These are phyloP conservation scores for Collybia sp. DNA, from an alignment of 768 basidiomycete genomes.

Conservation along the genomic window DNA sequence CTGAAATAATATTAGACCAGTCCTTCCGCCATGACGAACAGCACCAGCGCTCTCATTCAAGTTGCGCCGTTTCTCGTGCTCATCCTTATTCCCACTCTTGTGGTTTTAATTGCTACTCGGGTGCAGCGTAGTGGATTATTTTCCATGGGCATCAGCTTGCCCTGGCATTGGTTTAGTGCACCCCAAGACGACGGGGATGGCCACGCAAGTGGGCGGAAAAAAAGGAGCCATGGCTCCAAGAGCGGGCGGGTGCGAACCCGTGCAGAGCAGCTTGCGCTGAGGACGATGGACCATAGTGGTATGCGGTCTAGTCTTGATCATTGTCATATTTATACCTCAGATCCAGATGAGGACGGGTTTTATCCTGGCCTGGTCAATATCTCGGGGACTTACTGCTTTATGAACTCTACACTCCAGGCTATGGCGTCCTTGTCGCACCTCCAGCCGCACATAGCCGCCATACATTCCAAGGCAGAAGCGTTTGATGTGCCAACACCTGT, in stretches of 20 bases:
- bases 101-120: slow-evolving; percentile 37
- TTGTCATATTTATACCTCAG: neutral
- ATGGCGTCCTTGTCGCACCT: slow-evolving; percentile 84
- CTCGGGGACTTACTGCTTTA: slow-evolving; percentile 95
- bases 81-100: slow-evolving; percentile 46
- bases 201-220: neutral
- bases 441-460: slow-evolving; percentile 71
- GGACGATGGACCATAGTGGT: slow-evolving; percentile 25
- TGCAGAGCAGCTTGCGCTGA: slow-evolving; percentile 51
- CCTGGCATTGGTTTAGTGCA: slow-evolving; percentile 56
- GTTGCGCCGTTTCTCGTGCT: slow-evolving; percentile 52
- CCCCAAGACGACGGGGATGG: slow-evolving; percentile 7
- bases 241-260: slow-evolving; percentile 29
- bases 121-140: slow-evolving; percentile 19
- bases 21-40: slow-evolving; percentile 31
- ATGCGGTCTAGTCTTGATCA: neutral
- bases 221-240: no score
- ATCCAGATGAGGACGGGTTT: slow-evolving; percentile 35
- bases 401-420: slow-evolving; percentile 94
- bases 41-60: slow-evolving; percentile 16
- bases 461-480: slow-evolving; percentile 72
- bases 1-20: slow-evolving; percentile 33
- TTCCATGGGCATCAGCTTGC: slow-evolving; percentile 43
- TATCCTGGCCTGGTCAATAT: slow-evolving; percentile 95
- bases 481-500: slow-evolving; percentile 84